These are phyloP conservation scores for Ophiostoma sp. DNA, from an alignment of 2,329 filamentous ascomycete species.

Conservation along the genomic window DNA sequence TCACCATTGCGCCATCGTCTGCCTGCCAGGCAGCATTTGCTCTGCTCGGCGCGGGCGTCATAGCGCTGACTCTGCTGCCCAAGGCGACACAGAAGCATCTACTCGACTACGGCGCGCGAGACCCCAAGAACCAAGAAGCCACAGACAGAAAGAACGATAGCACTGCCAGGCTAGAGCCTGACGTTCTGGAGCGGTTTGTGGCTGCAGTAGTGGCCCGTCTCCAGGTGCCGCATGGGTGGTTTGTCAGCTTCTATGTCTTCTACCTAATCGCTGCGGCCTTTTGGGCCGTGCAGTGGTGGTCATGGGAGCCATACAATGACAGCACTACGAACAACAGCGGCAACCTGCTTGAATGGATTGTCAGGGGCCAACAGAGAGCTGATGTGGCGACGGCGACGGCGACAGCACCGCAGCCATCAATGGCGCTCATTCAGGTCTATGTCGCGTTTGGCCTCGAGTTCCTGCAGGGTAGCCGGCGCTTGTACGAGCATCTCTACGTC, in stretches of 20 bases:
- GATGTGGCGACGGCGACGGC: background rate
- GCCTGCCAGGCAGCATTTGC: conserved; percentile 46
- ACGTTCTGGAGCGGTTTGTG: conserved; percentile 17
- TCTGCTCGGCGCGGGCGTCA: conserved; percentile 37
- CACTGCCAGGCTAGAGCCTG: background rate
- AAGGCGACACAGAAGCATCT: conserved; percentile 40
- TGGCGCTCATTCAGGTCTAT: conserved; percentile 57
- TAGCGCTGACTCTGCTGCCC: conserved; percentile 43
- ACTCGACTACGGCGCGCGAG: conserved; percentile 48
- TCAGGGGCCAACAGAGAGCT: conserved; percentile 7
- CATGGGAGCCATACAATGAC: conserved; percentile 29
- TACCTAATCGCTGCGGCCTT: conserved; percentile 65
- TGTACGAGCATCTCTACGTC: conserved; percentile 68
- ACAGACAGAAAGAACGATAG: background rate
- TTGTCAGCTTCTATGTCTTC: conserved; percentile 76
- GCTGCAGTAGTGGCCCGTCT: conserved; percentile 16
- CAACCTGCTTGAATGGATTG: conserved; percentile 19
- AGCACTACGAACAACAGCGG: background rate
- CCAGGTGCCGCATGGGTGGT: conserved; percentile 70
- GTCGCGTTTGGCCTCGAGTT: conserved; percentile 68
- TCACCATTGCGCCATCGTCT: conserved; percentile 27
- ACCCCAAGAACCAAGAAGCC: conserved; percentile 22
- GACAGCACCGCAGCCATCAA: conserved; percentile 34
- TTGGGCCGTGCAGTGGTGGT: conserved; percentile 61
- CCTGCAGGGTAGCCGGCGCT: conserved; percentile 66